These are phyloP conservation scores for Annulohypoxylon bovei DNA, from an alignment of 495 filamentous ascomycete genomes.

Conservation along the genomic window DNA sequence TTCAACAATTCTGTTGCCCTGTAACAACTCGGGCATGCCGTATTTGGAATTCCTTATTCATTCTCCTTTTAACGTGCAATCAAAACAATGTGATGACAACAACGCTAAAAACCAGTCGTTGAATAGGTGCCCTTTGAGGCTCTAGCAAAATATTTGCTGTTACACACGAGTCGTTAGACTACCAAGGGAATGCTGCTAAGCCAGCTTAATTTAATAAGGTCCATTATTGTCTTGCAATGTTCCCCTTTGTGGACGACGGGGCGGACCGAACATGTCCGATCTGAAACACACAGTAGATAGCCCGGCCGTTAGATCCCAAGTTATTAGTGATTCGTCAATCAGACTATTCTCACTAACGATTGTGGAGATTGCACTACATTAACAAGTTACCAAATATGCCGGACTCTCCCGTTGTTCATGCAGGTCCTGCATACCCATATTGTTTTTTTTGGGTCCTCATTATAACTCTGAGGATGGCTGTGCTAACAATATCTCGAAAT, in stretches of 20 bases:
- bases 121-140: neutral
- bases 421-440: neutral
- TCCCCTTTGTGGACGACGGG: neutral
- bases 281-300: conserved; percentile 36
- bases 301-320: conserved; percentile 10
- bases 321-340: conserved; percentile 21
- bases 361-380: conserved; percentile 31
- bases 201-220: conserved; percentile 1
- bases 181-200: conserved; percentile 1
- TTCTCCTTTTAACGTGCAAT: neutral
- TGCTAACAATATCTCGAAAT: conserved; percentile 6
- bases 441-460: conserved; percentile 1
- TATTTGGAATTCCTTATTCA: neutral
- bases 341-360: conserved; percentile 5
- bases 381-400: conserved; percentile 14
- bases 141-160: neutral
- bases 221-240: neutral
- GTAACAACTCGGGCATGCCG: neutral
- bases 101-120: neutral
- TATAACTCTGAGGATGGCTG: neutral
- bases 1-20: neutral
- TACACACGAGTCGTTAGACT: neutral
- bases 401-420: conserved; percentile 18
- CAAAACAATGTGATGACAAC: neutral
- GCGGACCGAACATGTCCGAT: conserved; percentile 5